Percentiles rank a stretch among this genome's conserved stretches.
Conservation (phyloP, 805 yeast species). For the Candida vaughaniae region DNA sequence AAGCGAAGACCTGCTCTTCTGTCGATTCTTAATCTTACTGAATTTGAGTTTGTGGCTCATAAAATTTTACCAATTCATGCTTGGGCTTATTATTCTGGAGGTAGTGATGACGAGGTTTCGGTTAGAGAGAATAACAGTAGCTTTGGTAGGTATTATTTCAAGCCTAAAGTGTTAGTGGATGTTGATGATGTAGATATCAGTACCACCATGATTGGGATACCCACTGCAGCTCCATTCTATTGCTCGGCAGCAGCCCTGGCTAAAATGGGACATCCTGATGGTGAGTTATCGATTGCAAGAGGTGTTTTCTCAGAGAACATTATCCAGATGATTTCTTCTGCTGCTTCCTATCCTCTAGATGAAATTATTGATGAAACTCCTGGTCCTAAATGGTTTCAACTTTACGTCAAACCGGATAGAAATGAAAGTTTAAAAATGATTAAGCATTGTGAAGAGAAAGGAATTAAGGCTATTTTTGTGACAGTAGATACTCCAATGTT, state of each 20-base stretch:
- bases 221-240: constrained; percentile 45
- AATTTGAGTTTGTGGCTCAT: constrained; percentile 41
- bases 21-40: constrained; percentile 32
- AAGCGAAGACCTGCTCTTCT: constrained; percentile 26
- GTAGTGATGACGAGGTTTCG: constrained; percentile 50
- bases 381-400: constrained; percentile 47
- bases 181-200: constrained; percentile 27
- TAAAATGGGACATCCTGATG: constrained; percentile 41
- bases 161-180: constrained; percentile 43
- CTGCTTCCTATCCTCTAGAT: constrained; percentile 39
- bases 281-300: constrained; percentile 40
- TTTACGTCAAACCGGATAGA: constrained; percentile 44
- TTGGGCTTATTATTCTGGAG: constrained; percentile 43
- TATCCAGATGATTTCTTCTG: constrained; percentile 48
- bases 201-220: constrained; percentile 26
- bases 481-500: constrained; percentile 56
- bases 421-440: constrained; percentile 29
- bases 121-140: constrained; percentile 44
- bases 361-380: constrained; percentile 34
- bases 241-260: constrained; percentile 49
- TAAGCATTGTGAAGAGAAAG: constrained; percentile 36
- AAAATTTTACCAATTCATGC: constrained; percentile 31
- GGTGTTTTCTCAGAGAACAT: constrained; percentile 40
- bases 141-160: constrained; percentile 42
- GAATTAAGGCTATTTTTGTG: constrained; percentile 48